These are phyloP conservation scores for Saksenaea vasiformis DNA, from an alignment of 371 early-diverging fungal species.

Conservation along the genomic window DNA sequence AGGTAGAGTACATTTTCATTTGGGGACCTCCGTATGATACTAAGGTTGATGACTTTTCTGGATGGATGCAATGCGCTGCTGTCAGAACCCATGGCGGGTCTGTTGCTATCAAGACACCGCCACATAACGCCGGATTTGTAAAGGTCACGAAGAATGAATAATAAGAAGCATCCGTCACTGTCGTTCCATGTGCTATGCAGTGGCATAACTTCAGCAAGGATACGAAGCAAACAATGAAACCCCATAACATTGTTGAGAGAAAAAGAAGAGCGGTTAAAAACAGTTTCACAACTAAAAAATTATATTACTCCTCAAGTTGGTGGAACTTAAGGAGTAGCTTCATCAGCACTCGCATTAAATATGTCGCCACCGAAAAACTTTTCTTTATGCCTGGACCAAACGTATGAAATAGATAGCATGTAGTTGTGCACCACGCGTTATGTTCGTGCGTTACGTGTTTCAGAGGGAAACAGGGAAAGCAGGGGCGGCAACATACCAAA, in stretches of 20 bases:
- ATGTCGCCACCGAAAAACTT: not conserved
- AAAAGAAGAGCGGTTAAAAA: not conserved
- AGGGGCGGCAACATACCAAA: not conserved
- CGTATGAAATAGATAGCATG: not conserved
- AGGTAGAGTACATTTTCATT: not conserved
- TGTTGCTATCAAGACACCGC: slow-evolving; percentile 34
- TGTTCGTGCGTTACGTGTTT: not conserved
- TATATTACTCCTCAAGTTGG: not conserved
- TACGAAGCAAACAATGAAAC: not conserved
- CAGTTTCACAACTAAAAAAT: not conserved
- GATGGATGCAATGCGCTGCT: slow-evolving; percentile 33
- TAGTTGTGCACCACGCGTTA: not conserved
- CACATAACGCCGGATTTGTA: slow-evolving; percentile 27
- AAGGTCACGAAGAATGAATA: slow-evolving; percentile 36
- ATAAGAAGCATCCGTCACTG: slow-evolving; percentile 9
- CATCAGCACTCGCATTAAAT: not conserved
- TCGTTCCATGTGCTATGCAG: slow-evolving; percentile 17
- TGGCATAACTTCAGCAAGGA: not conserved
- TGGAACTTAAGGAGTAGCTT: not conserved
- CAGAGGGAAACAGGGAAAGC: not conserved
- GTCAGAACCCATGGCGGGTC: slow-evolving; percentile 44
- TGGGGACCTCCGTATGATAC: not conserved
- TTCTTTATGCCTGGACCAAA: not conserved
- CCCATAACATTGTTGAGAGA: not conserved
- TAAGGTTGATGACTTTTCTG: not conserved